Base-by-base conservation (phyloP, 2,329 filamentous ascomycete genomes). In the Ophioceras dolichostomum region DNA sequence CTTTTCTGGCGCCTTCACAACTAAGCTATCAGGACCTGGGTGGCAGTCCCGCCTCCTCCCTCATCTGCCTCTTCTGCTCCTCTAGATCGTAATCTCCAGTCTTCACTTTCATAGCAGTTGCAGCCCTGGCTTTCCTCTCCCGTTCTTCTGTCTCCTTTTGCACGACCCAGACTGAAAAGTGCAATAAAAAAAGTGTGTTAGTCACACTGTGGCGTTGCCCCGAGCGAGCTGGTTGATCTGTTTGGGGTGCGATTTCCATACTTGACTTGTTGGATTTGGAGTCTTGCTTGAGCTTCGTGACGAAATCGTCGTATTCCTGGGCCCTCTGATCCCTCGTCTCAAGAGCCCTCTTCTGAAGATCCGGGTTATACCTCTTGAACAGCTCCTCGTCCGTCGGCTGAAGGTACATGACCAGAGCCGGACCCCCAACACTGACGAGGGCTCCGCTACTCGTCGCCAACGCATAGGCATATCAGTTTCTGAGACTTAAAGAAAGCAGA, bases 191-290 rank as follows among this genome's bases (percentile, higher is more conserved):
- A n/a, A n/a, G n/a, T n/a, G n/a, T n/a, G n/a, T n/a, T n/a, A n/a
- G n/a, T n/a, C n/a, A n/a, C n/a, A n/a, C n/a, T n/a, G n/a, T n/a
- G n/a, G n/a, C n/a, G n/a, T n/a, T n/a, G n/a, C n/a, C n/a, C n/a
- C n/a, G n/a, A n/a, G n/a, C n/a, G n/a, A n/a, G n/a, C n/a, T n/a
- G n/a, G n/a, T n/a, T n/a, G n/a, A n/a, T n/a, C n/a, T n/a, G n/a
- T n/a, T n/a, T n/a, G n/a, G n/a, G n/a, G n/a, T n/a, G n/a, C n/a
- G n/a, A n/a, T n/a, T n/a, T n/a, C n/a, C n/a, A n/a, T 68, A 94
- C 87, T 94, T 31, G 84, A 84, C 63, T 89, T 94, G 54, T 94
- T 81, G 12, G 82, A 91, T 64, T 88, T 93, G 19, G 85, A 83
- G 57, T 88, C 85, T 49, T 89, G 76, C 68, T 94, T 95, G 54